Percentiles rank a stretch among this genome's conserved stretches.
Evolutionary conservation across 805 yeast genomes (phyloP).

Genomic region (Candida succiphila): DNA sequence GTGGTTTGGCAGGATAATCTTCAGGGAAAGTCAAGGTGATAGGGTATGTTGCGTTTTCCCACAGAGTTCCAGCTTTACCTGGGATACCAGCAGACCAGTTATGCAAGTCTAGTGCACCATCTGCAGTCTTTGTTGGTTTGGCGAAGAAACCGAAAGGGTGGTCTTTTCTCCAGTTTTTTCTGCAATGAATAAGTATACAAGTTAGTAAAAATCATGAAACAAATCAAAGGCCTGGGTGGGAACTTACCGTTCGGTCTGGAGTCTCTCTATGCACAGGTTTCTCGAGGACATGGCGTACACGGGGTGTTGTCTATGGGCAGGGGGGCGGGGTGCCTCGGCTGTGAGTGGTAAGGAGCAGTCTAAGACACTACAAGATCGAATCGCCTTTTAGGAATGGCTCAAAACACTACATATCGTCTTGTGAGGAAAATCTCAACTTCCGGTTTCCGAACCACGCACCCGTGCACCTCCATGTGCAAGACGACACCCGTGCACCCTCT

Average conservation of each 20-base stretch:
- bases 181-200: slow-evolving; percentile 11
- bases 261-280: slow-evolving; percentile 59
- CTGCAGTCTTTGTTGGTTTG: slow-evolving; percentile 69
- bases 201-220: neutral
- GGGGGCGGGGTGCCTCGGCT: neutral
- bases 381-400: too few species aligned
- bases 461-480: too few species aligned
- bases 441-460: too few species aligned
- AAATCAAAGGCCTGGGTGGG: neutral
- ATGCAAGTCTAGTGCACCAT: slow-evolving; percentile 78
- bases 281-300: slow-evolving; percentile 4
- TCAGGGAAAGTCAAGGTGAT: slow-evolving; percentile 74
- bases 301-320: neutral
- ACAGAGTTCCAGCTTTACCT: slow-evolving; percentile 75
- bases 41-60: slow-evolving; percentile 90
- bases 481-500: too few species aligned
- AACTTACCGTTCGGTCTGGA: slow-evolving; percentile 75
- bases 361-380: too few species aligned
- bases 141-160: slow-evolving; percentile 98
- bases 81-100: slow-evolving; percentile 95
- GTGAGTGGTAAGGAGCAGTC: too few species aligned
- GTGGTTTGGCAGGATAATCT: slow-evolving; percentile 96
- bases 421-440: too few species aligned
- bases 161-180: slow-evolving; percentile 97
- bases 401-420: too few species aligned